Conservation (phyloP, 179 eudicot genomes). For the Camellia oleifera region DNA sequence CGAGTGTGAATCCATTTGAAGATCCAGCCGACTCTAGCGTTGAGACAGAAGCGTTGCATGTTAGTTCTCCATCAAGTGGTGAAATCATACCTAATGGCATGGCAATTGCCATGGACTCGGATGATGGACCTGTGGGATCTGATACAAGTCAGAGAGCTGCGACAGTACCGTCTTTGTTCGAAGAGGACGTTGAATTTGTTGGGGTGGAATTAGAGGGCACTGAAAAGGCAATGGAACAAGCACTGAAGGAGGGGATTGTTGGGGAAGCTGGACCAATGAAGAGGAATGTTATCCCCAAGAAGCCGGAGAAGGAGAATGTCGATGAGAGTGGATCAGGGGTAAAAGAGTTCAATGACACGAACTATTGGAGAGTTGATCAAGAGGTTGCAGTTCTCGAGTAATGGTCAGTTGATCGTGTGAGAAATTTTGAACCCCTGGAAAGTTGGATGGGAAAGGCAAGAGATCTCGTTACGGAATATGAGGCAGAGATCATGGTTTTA, state of each 20-base stretch:
- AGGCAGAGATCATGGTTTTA: not conserved
- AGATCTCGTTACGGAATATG: not conserved
- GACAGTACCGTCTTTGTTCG: slow-evolving; percentile 72
- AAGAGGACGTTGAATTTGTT: slow-evolving; percentile 96
- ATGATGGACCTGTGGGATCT: slow-evolving; percentile 29
- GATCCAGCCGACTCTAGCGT: slow-evolving; percentile 32
- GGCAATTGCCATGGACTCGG: slow-evolving; percentile 25
- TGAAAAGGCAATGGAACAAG: slow-evolving; percentile 95
- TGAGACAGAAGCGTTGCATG: slow-evolving; percentile 6
- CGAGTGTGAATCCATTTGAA: slow-evolving; percentile 66
- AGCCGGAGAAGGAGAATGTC: slow-evolving; percentile 40
- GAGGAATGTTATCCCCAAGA: slow-evolving; percentile 40
- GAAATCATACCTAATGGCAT: slow-evolving; percentile 48
- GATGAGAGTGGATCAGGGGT: slow-evolving; percentile 53
- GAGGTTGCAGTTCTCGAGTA: slow-evolving; percentile 83
- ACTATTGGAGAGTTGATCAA: slow-evolving; percentile 95
- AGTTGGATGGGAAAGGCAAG: not conserved
- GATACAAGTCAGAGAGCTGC: slow-evolving; percentile 40
- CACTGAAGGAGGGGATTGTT: slow-evolving; percentile 91
- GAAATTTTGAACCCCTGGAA: not conserved
- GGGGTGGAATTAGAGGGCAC: slow-evolving; percentile 95
- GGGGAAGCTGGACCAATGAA: slow-evolving; percentile 97
- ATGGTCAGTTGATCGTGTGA: slow-evolving; percentile 9
- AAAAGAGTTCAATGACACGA: slow-evolving; percentile 82
- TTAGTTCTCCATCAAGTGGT: slow-evolving; percentile 30